Conservation (phyloP, 2,329 filamentous ascomycete species). For the Zasmidium cellare region DNA sequence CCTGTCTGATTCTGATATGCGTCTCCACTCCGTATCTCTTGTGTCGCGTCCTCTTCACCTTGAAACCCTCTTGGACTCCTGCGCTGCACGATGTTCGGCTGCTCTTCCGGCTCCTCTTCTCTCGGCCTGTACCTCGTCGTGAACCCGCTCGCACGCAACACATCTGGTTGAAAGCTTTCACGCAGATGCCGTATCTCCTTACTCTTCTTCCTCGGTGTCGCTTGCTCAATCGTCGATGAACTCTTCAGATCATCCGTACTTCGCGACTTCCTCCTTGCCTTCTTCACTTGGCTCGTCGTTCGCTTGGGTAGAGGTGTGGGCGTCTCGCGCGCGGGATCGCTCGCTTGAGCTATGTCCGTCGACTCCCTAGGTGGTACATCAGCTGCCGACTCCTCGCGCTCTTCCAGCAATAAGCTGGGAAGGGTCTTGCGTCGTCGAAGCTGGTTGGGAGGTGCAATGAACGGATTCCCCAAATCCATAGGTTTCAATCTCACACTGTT, state of each 20-base stretch:
- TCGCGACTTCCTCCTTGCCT: conserved; percentile 34
- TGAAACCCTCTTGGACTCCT: neutral
- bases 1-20: neutral
- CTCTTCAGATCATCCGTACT: conserved; percentile 35
- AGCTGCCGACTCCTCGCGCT: conserved; percentile 21
- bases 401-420: conserved; percentile 31
- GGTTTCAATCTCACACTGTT: conserved; percentile 38
- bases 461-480: conserved; percentile 35
- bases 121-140: conserved; percentile 7
- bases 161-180: conserved; percentile 31
- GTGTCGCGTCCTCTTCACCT: conserved; percentile 1
- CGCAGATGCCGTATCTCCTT: conserved; percentile 39
- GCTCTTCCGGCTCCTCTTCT: conserved; percentile 7
- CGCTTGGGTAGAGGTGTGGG: conserved; percentile 8
- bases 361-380: conserved; percentile 1
- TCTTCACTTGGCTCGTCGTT: conserved; percentile 15
- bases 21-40: neutral
- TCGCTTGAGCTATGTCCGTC: neutral
- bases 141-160: conserved; percentile 32
- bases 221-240: conserved; percentile 14
- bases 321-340: conserved; percentile 1
- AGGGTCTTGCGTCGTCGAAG: conserved; percentile 34
- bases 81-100: conserved; percentile 3
- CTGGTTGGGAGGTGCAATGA: conserved; percentile 25
- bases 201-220: conserved; percentile 32